Percentiles rank a stretch among this genome's conserved stretches.
These are phyloP conservation scores for Allium sativum DNA, from an alignment of 106 monocot species.

Conservation along the genomic window DNA sequence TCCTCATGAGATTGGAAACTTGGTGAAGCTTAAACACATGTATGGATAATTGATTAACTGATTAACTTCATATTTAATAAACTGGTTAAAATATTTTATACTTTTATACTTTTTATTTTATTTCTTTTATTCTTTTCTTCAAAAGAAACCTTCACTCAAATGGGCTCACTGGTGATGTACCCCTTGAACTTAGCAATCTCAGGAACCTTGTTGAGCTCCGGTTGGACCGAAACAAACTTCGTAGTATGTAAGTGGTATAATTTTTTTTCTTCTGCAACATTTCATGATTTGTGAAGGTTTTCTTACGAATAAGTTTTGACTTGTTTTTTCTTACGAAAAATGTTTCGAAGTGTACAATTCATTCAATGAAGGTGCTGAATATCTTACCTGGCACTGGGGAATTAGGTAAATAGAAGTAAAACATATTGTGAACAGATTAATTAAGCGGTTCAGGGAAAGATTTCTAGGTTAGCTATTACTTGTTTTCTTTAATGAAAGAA, in stretches of 20 bases:
- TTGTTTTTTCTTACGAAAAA: neutral
- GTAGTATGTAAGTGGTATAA: conserved; percentile 18
- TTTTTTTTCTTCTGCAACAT: too few relatives aligned
- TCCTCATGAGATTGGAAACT: conserved; percentile 42
- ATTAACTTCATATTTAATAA: neutral
- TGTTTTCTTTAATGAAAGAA: too few relatives aligned
- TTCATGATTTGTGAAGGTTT: neutral
- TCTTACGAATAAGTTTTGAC: neutral
- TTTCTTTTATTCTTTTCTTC: neutral
- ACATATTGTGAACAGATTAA: too few relatives aligned
- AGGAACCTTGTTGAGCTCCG: conserved; percentile 58
- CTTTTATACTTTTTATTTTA: conserved; percentile 4
- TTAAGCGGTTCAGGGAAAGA: too few relatives aligned
- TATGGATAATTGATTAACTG: conserved; percentile 19
- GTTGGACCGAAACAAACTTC: conserved; percentile 68
- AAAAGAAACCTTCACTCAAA: conserved; percentile 73
- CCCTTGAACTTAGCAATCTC: conserved; percentile 50
- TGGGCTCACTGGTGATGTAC: conserved; percentile 58
- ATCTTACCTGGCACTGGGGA: too few relatives aligned
- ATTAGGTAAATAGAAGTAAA: too few relatives aligned
- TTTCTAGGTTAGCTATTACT: too few relatives aligned
- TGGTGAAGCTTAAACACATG: conserved; percentile 60
- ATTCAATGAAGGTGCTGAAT: too few relatives aligned
- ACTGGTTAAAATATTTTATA: neutral
- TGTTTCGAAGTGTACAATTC: too few relatives aligned